Conservation (phyloP, 176 grass and related monocot species). For the Musa schizocarpa region DNA sequence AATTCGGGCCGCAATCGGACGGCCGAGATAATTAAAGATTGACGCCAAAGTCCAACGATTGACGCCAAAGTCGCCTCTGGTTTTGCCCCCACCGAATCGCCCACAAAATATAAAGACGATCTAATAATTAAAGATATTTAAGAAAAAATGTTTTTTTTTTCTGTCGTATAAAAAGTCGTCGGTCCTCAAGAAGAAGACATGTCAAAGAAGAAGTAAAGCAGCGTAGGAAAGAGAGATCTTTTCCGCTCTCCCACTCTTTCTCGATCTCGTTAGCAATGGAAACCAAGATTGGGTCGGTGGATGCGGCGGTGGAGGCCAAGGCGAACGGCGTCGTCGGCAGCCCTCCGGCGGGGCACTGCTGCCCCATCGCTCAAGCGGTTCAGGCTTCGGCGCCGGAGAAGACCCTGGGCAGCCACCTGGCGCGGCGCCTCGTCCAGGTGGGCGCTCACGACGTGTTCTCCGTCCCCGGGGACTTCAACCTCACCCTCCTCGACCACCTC, state of each 20-base stretch:
- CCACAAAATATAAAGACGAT: too few species aligned
- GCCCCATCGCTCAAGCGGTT: not conserved
- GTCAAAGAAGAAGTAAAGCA: not conserved
- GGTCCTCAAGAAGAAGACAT: not conserved
- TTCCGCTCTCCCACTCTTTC: not conserved
- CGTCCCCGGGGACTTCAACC: constrained; percentile 70
- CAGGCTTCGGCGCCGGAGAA: not conserved
- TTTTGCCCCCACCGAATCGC: too few species aligned
- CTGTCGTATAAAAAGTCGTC: not conserved
- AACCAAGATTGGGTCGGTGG: constrained; percentile 1
- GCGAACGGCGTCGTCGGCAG: constrained; percentile 3
- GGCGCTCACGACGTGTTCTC: constrained; percentile 63
- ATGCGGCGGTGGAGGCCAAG: not conserved
- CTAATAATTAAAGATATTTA: too few species aligned
- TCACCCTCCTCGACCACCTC: constrained; percentile 70
- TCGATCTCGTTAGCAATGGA: not conserved
- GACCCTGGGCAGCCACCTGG: constrained; percentile 48
- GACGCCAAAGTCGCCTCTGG: too few species aligned
- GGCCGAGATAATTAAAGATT: too few species aligned
- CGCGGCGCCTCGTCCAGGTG: constrained; percentile 34
- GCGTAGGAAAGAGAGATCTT: not conserved
- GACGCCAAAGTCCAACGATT: too few species aligned
- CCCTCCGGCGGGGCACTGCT: constrained; percentile 12
- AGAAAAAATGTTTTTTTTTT: not conserved
- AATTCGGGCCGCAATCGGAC: too few species aligned